Evolutionary conservation across 371 early-diverging fungal genomes (phyloP), one percentile per base, ranked within the genome.

Genomic region (Mycotypha africana): DNA sequence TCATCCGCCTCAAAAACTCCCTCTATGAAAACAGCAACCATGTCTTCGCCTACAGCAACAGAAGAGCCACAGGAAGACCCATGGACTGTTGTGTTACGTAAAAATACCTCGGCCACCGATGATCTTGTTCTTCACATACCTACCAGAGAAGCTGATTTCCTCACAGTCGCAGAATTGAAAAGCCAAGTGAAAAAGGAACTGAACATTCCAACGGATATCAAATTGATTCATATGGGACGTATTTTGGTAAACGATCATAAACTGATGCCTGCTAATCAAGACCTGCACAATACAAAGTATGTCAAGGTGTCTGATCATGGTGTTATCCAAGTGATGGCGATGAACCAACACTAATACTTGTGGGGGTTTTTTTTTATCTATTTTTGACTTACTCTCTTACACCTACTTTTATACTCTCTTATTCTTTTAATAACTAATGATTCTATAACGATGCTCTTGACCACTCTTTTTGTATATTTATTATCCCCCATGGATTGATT

Each of bases 251-350:
- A 49, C 21, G 4, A 36, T n/a, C 37, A 22, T 23, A 16, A 11
- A 2, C 21, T 49, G 4, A 33, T 49, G 1, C 49, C 49, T 21
- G 38, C 49, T 23, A 28, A 20, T 21, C 19, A n/a, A 16, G 3
- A 24, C 3, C 14, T n/a, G 26, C 20, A 28, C 8, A 2, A 3
- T 14, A 16, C n/a, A 4, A 42, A 49, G 30, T 20, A 14, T 7
- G 26, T 49, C 11, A 49, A 42, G 31, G 31, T 49, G 7, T 26
- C 42, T 12, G 28, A 42, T 17, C 36, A 25, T 22, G 42, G 42
- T 10, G 49, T 49, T 4, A 42, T 49, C 17, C 49, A 49, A 49
- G 49, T 42, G 8, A 49, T 49, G 40, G n/a, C n/a, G n/a, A n/a
- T n/a, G n/a, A n/a, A n/a, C n/a, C n/a, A n/a, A n/a, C n/a, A n/a